Conservation (phyloP, 768 basidiomycete genomes). For the Floccularia luteovirens region DNA sequence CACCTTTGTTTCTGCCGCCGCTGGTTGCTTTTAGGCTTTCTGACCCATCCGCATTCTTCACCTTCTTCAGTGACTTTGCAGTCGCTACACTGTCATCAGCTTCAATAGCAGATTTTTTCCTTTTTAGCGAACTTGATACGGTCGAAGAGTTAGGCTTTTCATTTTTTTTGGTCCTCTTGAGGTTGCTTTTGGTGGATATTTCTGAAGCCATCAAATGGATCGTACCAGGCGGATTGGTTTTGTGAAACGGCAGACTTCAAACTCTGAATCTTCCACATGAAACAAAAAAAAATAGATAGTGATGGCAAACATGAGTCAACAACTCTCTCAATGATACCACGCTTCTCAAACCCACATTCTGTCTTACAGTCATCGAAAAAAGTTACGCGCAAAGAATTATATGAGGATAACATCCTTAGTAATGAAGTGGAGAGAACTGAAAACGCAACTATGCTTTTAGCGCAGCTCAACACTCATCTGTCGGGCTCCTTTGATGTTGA, state of each 20-base stretch:
- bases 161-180: no score
- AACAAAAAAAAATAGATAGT: conserved; percentile 1
- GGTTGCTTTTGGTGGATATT: no score
- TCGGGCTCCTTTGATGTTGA: no score
- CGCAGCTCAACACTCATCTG: no score
- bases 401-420: conserved; percentile 6
- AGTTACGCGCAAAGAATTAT: conserved; percentile 28
- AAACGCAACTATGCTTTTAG: conserved; percentile 6
- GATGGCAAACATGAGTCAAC: conserved; percentile 18
- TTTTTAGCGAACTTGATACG: no score
- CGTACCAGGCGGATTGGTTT: no score
- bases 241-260: no score
- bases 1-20: not conserved
- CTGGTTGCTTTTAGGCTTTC: conserved; percentile 4
- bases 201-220: no score
- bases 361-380: conserved; percentile 19
- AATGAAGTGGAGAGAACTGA: conserved; percentile 1
- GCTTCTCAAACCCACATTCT: conserved; percentile 41
- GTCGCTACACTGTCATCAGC: conserved; percentile 3
- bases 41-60: conserved; percentile 6
- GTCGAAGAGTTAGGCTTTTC: no score
- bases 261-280: no score
- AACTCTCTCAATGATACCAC: conserved; percentile 18
- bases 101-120: conserved; percentile 9
- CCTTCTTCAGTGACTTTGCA: conserved; percentile 5